These are phyloP conservation scores for Eimeria acervulina DNA, from an alignment of 169 alveolate species.

Conservation along the genomic window DNA sequence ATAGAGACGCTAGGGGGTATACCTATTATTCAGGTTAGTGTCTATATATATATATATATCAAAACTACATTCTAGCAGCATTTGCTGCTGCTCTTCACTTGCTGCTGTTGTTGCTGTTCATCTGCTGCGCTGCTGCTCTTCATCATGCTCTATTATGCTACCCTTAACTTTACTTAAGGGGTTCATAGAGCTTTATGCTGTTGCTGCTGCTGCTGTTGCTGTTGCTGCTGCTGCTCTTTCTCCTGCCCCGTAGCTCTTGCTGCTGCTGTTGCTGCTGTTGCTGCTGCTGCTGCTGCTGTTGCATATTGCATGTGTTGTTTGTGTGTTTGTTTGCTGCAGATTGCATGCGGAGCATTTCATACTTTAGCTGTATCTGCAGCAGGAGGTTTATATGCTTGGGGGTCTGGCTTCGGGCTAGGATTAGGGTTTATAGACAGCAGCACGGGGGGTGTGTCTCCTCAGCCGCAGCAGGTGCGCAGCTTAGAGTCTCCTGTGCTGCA, in stretches of 20 bases:
- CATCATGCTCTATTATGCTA: too few species aligned
- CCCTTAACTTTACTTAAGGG: too few species aligned
- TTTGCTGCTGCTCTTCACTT: not conserved
- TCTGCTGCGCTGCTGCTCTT: too few species aligned
- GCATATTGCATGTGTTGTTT: not conserved
- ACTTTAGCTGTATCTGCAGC: slow-evolving; percentile 82
- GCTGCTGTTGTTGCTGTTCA: not conserved
- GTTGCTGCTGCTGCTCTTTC: slow-evolving; percentile 20
- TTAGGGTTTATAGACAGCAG: not conserved
- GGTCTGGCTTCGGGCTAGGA: slow-evolving; percentile 83
- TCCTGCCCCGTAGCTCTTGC: not conserved
- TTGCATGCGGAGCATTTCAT: slow-evolving; percentile 87
- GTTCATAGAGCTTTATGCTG: not conserved
- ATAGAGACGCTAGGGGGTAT: slow-evolving; percentile 68
- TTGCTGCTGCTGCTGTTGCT: slow-evolving; percentile 19
- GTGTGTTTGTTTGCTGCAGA: slow-evolving; percentile 65
- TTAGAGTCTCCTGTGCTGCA: slow-evolving; percentile 63
- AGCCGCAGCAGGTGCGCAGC: slow-evolving; percentile 47
- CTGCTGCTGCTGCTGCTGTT: slow-evolving; percentile 39
- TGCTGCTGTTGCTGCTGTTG: slow-evolving; percentile 40
- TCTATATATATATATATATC: not conserved
- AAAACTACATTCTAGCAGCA: not conserved
- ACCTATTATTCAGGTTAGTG: slow-evolving; percentile 76
- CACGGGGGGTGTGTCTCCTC: not conserved
- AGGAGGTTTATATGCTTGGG: slow-evolving; percentile 86